A percentile compares a stretch with the other conserved stretches of the same genome.
Evolutionary conservation across 2,329 filamentous ascomycete genomes (phyloP).

Genomic region (Berkeleyomyces rouxiae): DNA sequence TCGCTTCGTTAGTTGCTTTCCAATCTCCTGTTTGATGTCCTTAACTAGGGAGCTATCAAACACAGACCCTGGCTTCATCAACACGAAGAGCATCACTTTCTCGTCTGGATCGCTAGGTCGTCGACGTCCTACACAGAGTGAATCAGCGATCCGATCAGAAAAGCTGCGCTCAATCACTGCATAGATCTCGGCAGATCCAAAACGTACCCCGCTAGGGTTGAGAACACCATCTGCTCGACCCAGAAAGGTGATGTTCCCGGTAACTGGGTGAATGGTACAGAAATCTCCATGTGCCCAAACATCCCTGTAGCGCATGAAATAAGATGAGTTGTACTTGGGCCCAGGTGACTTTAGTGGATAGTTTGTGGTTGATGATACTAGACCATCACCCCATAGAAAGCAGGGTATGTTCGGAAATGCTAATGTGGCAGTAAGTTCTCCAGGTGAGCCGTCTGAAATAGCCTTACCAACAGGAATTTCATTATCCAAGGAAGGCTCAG

Average conservation of each 20-base stretch:
- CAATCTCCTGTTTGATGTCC: slow-evolving; percentile 48
- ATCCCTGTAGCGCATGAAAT: slow-evolving; percentile 45
- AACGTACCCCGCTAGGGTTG: slow-evolving; percentile 63
- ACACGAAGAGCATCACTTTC: slow-evolving; percentile 36
- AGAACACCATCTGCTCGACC: slow-evolving; percentile 64
- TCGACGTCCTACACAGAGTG: slow-evolving; percentile 66
- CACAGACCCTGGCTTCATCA: slow-evolving; percentile 37
- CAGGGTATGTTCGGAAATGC: slow-evolving; percentile 64
- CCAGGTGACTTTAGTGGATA: slow-evolving; percentile 23
- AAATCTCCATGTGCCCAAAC: slow-evolving; percentile 80
- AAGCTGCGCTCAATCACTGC: slow-evolving; percentile 53
- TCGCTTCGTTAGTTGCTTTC: slow-evolving; percentile 47
- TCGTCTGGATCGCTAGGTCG: slow-evolving; percentile 39
- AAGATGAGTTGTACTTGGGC: slow-evolving; percentile 40
- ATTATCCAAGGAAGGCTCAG: slow-evolving; percentile 21
- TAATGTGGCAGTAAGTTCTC: slow-evolving; percentile 54
- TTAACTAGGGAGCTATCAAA: slow-evolving; percentile 39
- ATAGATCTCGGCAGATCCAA: slow-evolving; percentile 70
- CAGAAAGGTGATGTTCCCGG: slow-evolving; percentile 47
- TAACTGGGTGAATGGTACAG: slow-evolving; percentile 50
- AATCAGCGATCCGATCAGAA: slow-evolving; percentile 44
- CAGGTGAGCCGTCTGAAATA: slow-evolving; percentile 43
- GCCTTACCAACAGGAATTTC: slow-evolving; percentile 24
- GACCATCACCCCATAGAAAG: slow-evolving; percentile 42
- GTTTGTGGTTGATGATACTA: slow-evolving; percentile 17